A percentile compares a stretch with the other conserved stretches of the same genome.
Evolutionary conservation across 306 rosid species (phyloP).

Genomic region (Castanea mollissima): DNA sequence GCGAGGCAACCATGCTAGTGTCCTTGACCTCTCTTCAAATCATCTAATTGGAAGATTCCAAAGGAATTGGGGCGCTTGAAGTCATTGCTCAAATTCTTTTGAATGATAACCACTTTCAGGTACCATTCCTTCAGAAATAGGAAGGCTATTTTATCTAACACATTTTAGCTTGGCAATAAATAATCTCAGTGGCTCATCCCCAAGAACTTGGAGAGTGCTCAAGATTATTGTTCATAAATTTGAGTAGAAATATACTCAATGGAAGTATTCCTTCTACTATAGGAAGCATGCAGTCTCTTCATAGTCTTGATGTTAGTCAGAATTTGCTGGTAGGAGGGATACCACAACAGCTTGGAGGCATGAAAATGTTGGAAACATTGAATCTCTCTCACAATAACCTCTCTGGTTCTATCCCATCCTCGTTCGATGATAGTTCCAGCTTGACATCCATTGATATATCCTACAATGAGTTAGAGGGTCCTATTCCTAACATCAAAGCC

Average conservation of each 20-base stretch:
- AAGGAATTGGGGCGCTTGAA: conserved; percentile 13
- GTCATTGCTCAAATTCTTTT: not conserved
- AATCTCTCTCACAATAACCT: conserved; percentile 43
- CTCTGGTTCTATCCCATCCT: conserved; percentile 1
- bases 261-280: not conserved
- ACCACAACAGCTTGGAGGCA: conserved; percentile 30
- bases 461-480: conserved; percentile 11
- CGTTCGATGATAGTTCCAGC: not conserved
- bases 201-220: not conserved
- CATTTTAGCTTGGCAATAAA: not conserved
- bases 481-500: not conserved
- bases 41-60: conserved; percentile 29
- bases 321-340: conserved; percentile 28
- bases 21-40: conserved; percentile 35
- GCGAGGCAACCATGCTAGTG: not conserved
- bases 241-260: not conserved
- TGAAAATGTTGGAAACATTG: conserved; percentile 26
- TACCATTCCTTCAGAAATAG: not conserved
- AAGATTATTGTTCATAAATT: not conserved
- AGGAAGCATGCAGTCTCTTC: conserved; percentile 19
- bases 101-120: not conserved
- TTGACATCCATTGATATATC: not conserved
- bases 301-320: conserved; percentile 40
- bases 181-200: not conserved
- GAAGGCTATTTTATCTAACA: not conserved